Evolutionary conservation across 352 stramenopile species (phyloP).

Genomic region (Globisporangium canariense): DNA sequence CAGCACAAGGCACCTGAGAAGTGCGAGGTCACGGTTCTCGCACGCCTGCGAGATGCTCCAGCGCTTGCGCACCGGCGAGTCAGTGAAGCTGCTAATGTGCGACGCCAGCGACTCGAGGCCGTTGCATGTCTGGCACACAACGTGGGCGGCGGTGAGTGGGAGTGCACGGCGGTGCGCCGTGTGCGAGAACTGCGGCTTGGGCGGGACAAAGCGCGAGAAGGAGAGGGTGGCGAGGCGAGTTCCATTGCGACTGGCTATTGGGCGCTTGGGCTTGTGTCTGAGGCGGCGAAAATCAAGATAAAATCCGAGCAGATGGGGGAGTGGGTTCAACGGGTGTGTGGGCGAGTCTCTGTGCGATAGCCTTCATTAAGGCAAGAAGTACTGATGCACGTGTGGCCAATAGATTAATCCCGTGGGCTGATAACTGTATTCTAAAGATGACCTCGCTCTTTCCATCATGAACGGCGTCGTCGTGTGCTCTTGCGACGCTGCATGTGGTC

Average conservation of each 20-base stretch:
- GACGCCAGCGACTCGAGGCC: background rate
- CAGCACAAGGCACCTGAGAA: background rate
- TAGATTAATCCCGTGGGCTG: background rate
- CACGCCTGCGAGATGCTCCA: slow-evolving; percentile 4
- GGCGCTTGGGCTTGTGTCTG: no score
- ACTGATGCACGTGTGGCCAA: no score
- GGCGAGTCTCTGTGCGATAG: no score
- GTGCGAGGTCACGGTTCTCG: background rate
- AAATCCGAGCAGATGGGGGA: no score
- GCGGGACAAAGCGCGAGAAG: no score
- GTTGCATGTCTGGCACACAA: background rate
- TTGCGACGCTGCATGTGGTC: background rate
- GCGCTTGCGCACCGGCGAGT: background rate
- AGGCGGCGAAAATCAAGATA: no score
- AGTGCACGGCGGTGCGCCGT: background rate
- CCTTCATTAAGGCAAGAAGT: no score
- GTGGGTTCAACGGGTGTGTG: no score
- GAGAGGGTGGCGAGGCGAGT: no score
- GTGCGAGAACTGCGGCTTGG: background rate
- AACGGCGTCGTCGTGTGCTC: background rate
- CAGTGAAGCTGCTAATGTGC: background rate
- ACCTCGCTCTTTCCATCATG: background rate
- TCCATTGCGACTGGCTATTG: no score
- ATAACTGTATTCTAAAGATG: background rate
- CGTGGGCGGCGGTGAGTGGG: background rate